Percentiles rank a stretch among this genome's conserved stretches.
These are phyloP conservation scores for Trypanosoma boissoni DNA, from an alignment of 208 protist species.

Conservation along the genomic window DNA sequence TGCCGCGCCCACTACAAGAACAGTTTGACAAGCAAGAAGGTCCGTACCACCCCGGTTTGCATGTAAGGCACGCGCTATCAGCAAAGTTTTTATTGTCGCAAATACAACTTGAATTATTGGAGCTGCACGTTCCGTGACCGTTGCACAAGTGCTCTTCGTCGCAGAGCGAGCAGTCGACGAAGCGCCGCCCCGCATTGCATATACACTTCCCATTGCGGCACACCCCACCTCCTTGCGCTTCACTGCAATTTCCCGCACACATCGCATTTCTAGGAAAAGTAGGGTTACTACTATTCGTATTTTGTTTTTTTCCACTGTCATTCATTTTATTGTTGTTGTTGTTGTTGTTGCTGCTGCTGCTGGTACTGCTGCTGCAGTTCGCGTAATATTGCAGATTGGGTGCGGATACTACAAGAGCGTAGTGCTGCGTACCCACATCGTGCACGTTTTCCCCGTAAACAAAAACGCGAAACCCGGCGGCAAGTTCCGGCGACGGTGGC, in stretches of 20 bases:
- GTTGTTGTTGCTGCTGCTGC: too few relatives aligned
- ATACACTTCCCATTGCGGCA: slow-evolving; percentile 51
- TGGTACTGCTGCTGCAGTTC: too few relatives aligned
- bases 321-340: too few relatives aligned
- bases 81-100: slow-evolving; percentile 63
- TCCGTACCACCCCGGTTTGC: slow-evolving; percentile 69
- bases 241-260: slow-evolving; percentile 59
- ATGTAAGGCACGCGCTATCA: slow-evolving; percentile 38
- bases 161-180: slow-evolving; percentile 71
- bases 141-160: slow-evolving; percentile 52
- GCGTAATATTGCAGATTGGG: slow-evolving; percentile 36
- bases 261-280: neutral
- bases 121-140: slow-evolving; percentile 52
- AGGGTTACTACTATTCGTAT: too few relatives aligned
- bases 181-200: slow-evolving; percentile 39
- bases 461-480: slow-evolving; percentile 45
- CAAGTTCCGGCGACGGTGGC: slow-evolving; percentile 9
- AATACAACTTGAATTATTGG: slow-evolving; percentile 36
- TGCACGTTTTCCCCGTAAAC: slow-evolving; percentile 40
- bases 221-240: slow-evolving; percentile 34
- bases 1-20: slow-evolving; percentile 46
- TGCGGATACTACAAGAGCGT: slow-evolving; percentile 59
- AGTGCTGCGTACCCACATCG: slow-evolving; percentile 33
- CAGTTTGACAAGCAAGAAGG: slow-evolving; percentile 65
- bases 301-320: too few relatives aligned